Base-by-base conservation (phyloP, 768 basidiomycete genomes). In the Mycena kentingensis region DNA sequence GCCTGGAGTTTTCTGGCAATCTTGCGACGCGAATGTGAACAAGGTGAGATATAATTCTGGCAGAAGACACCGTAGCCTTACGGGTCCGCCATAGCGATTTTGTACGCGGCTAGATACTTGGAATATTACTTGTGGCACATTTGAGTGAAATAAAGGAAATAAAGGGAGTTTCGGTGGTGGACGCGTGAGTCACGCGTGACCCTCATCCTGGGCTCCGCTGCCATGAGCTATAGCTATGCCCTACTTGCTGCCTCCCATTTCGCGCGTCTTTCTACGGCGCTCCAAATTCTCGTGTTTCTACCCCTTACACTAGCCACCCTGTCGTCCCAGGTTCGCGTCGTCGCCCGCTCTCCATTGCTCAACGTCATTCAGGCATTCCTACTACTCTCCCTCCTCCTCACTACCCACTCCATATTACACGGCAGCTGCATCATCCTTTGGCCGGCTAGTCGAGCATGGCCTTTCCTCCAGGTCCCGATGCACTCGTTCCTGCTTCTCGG, bases 231-330 rank as follows among this genome's bases (percentile, higher is more conserved):
- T n/a, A n/a, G n/a, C n/a, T n/a, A n/a, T n/a, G n/a, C n/a, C n/a
- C n/a, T n/a, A n/a, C n/a, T n/a, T n/a, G n/a, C n/a, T n/a, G n/a
- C 57, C 4, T 58, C 57, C 8, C 51, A 24, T 50, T 51, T 54
- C 10, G 46, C 26, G 65, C 89, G 90, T 63, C 72, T 90, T 49
- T 86, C 85, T 10, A 92, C 88, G 36, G 88, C 81, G 53, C 63
- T 88, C 28, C 90, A 93, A 65, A 90, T 93, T 58, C 74, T 93
- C 42, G 78, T 93, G 26, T 93, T 87, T 68, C 81, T 93, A 44
- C 91, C 91, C 1, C 75, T 93, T 54, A 93, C 90, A 16, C 77
- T 93, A 53, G 88, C 88, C 41, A 92, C 92, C 12, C 79, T 93
- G 49, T 90, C 88, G 26, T 84, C 79, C 22, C 74, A 83, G 26